phyloP scores from a whole-genome alignment of 768 basidiomycete species.

The Filobasidium floriforme region DNA sequence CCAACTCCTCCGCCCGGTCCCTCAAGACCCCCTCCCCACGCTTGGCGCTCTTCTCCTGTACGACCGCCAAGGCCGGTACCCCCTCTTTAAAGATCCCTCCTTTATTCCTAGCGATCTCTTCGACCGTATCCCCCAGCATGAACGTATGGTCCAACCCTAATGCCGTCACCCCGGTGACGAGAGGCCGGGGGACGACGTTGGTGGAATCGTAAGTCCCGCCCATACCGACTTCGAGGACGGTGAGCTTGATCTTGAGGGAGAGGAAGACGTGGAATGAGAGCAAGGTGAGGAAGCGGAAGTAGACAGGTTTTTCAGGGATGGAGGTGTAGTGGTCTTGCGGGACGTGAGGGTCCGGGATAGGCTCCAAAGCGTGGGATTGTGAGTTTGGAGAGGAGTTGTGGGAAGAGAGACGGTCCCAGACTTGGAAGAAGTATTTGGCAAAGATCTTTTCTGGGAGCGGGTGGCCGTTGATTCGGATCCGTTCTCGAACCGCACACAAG shows the following conservation, averaged over 20 bases:
- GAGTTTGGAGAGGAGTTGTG: background rate
- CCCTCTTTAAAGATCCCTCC: slow-evolving; percentile 91
- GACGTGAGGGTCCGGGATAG: background rate
- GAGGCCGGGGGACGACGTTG: slow-evolving; percentile 81
- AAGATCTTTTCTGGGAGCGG: slow-evolving; percentile 85
- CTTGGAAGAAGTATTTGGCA: slow-evolving; percentile 85
- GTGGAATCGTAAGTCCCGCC: slow-evolving; percentile 92
- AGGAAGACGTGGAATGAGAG: slow-evolving; percentile 86
- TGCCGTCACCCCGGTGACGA: slow-evolving; percentile 82
- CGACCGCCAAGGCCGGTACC: slow-evolving; percentile 76
- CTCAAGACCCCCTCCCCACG: slow-evolving; percentile 59
- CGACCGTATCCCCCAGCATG: slow-evolving; percentile 77
- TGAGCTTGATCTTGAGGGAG: slow-evolving; percentile 64
- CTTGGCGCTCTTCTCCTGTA: slow-evolving; percentile 57
- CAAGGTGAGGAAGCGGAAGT: slow-evolving; percentile 88
- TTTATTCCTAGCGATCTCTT: slow-evolving; percentile 90
- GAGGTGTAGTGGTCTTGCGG: slow-evolving; percentile 45
- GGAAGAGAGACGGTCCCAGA: slow-evolving; percentile 62
- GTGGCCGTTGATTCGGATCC: slow-evolving; percentile 83
- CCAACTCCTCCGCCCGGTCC: slow-evolving; percentile 58
- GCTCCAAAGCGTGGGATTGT: slow-evolving; percentile 8
- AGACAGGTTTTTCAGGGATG: slow-evolving; percentile 62
- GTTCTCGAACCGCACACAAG: slow-evolving; percentile 86
- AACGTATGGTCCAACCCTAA: slow-evolving; percentile 86
- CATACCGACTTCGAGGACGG: slow-evolving; percentile 91